Base-by-base conservation (phyloP, 1,139 yeast genomes). In the Blastobotrys raffinosifermentans region DNA sequence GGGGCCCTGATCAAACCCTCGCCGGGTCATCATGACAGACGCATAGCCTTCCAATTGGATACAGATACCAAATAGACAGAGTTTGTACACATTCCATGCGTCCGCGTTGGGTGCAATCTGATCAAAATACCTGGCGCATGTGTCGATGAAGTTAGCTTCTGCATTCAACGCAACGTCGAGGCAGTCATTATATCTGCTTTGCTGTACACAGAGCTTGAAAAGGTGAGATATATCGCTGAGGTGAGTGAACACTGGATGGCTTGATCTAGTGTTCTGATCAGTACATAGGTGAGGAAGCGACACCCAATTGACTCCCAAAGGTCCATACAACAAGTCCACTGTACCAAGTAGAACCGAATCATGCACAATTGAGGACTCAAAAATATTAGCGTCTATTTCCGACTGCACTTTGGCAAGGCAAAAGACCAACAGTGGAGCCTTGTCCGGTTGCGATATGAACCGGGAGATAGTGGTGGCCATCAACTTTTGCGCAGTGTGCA, bases 21-120 rank as follows among this genome's bases (percentile, higher is more conserved):
- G 37, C 23, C 44, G 45, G 17, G 55, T 48, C 7, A 73, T 64
- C 38, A 75, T 55, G 30, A 45, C 37, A 18, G 69, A 55, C 14
- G 72, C 59, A 9, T 73, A 60, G 0, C 83, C 84, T 52, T 77
- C 79, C 29, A 73, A 66, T n/a, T 77, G 69, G 4, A 77, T 55
- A 2, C 74, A 61, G 34, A 75, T 60, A 1, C 77, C 67, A 49
- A 78, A 78, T 6, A 77, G 51, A 2, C 73, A 47, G 9, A 58
- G 53, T 45, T 76, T 75, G 54, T 69, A 54, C 29, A 63, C 50
- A 16, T 50, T 49, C 59, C 57, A 50, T 1, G 48, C 43, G 4
- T 29, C 35, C 2, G 40, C 17, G 14, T 37, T 39, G 14, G 25
- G 17, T 3, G 8, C 21, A 11, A 16, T 6, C 6, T 6, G 7